A percentile compares a stretch with the other conserved stretches of the same genome.
These are phyloP conservation scores for Eucalyptus urophylla DNA, from an alignment of 345 rosid genomes.

Conservation along the genomic window DNA sequence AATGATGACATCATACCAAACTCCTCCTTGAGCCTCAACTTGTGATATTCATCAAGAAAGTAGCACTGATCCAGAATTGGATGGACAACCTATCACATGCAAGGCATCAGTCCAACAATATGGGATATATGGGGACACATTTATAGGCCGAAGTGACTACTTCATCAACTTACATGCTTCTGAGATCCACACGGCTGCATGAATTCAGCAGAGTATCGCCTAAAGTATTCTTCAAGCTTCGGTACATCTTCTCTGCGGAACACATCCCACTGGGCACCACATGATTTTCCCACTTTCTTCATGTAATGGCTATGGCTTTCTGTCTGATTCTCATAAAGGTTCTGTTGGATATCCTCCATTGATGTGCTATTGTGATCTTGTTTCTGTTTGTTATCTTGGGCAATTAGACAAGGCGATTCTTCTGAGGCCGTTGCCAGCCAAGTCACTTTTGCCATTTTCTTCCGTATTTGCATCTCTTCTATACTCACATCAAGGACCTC, in stretches of 20 bases:
- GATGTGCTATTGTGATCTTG: not conserved
- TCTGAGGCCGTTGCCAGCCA: conserved; percentile 17
- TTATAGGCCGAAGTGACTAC: not conserved
- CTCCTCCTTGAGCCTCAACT: conserved; percentile 77
- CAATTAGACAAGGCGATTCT: conserved; percentile 1
- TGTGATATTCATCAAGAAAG: conserved; percentile 69
- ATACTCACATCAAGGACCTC: conserved; percentile 4
- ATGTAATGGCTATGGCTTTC: conserved; percentile 8
- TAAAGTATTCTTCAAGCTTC: conserved; percentile 64
- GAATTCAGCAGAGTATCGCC: conserved; percentile 53
- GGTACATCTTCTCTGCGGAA: conserved; percentile 86
- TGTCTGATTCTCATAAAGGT: conserved; percentile 3
- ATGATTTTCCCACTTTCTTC: conserved; percentile 26
- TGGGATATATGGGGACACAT: not conserved
- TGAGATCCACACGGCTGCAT: conserved; percentile 9
- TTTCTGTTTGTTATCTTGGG: not conserved
- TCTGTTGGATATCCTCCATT: not conserved
- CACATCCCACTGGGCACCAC: conserved; percentile 92
- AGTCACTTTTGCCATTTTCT: conserved; percentile 18
- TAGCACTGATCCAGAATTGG: conserved; percentile 77
- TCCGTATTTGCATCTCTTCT: conserved; percentile 16
- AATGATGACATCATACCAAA: conserved; percentile 33
- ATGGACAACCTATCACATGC: conserved; percentile 50
- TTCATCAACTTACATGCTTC: conserved; percentile 38
- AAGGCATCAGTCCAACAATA: not conserved